These are phyloP conservation scores for Diaporthe helianthi DNA, from an alignment of 2,329 filamentous ascomycete genomes.

Conservation along the genomic window DNA sequence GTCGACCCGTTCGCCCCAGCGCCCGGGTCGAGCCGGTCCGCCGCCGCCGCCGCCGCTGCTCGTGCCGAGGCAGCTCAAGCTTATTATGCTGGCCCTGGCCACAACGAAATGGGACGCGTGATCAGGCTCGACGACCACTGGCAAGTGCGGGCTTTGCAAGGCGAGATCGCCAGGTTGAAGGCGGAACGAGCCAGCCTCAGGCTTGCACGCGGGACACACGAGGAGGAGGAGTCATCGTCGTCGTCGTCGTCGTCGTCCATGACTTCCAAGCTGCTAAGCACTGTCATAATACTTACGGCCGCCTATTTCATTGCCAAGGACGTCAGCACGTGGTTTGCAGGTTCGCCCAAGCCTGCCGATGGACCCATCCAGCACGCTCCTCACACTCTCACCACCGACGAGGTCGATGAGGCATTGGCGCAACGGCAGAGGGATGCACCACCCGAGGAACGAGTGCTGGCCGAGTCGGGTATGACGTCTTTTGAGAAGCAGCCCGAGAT, in stretches of 20 bases:
- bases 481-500: neutral
- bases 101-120: too few species aligned
- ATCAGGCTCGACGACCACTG: neutral
- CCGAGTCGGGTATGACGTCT: neutral
- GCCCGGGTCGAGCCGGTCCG: slow-evolving; percentile 20
- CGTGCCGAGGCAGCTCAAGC: neutral
- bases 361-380: neutral
- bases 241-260: too few species aligned
- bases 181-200: too few species aligned
- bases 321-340: neutral
- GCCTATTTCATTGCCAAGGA: neutral
- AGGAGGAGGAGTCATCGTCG: too few species aligned
- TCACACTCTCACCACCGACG: neutral
- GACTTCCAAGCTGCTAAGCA: neutral
- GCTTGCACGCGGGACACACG: neutral
- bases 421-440: slow-evolving; percentile 13
- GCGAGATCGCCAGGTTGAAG: neutral
- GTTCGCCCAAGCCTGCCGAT: neutral
- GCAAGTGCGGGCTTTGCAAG: neutral
- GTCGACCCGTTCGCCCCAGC: slow-evolving; percentile 31
- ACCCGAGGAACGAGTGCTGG: slow-evolving; percentile 2
- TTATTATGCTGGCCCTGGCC: too few species aligned
- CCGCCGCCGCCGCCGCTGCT: slow-evolving; percentile 3
- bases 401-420: neutral
- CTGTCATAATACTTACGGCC: neutral